Evolutionary conservation across 2,329 filamentous ascomycete genomes (phyloP).

Genomic region (Dryadomyces sulphureus): DNA sequence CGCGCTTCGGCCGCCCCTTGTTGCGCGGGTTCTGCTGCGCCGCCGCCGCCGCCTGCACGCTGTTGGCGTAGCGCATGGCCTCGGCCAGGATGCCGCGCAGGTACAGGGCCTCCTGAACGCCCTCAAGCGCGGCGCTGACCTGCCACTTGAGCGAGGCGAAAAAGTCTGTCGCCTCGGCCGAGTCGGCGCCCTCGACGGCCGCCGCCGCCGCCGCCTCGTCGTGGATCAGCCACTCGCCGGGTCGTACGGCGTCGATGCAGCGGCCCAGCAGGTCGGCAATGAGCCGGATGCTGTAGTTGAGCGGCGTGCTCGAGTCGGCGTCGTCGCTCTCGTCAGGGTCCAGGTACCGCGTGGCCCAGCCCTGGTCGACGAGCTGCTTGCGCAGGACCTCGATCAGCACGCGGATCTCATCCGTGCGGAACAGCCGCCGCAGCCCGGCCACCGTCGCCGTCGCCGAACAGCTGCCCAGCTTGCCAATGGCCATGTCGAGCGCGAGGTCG

Average conservation of each 20-base stretch:
- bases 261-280: slow-evolving; percentile 58
- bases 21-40: slow-evolving; percentile 16
- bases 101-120: slow-evolving; percentile 52
- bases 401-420: slow-evolving; percentile 53
- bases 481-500: slow-evolving; percentile 48
- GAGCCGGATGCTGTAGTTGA: slow-evolving; percentile 54
- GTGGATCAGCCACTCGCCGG: slow-evolving; percentile 58
- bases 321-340: slow-evolving; percentile 34
- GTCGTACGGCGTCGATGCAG: slow-evolving; percentile 61
- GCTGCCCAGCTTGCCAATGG: slow-evolving; percentile 53
- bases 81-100: slow-evolving; percentile 51
- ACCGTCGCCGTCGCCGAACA: slow-evolving; percentile 48
- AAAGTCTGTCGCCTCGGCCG: slow-evolving; percentile 34
- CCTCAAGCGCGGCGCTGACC: slow-evolving; percentile 56
- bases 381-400: slow-evolving; percentile 59
- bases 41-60: slow-evolving; percentile 31
- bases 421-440: slow-evolving; percentile 45
- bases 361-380: slow-evolving; percentile 57
- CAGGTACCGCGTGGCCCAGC: slow-evolving; percentile 61
- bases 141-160: slow-evolving; percentile 52
- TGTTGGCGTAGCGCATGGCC: slow-evolving; percentile 42
- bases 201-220: slow-evolving; percentile 24
- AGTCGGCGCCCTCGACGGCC: not conserved
- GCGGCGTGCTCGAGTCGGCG: slow-evolving; percentile 30
- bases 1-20: slow-evolving; percentile 16